A percentile compares a stretch with the other conserved stretches of the same genome.
phyloP scores from a whole-genome alignment of 2,329 filamentous ascomycete species.

The Thermoascus crustaceus region DNA sequence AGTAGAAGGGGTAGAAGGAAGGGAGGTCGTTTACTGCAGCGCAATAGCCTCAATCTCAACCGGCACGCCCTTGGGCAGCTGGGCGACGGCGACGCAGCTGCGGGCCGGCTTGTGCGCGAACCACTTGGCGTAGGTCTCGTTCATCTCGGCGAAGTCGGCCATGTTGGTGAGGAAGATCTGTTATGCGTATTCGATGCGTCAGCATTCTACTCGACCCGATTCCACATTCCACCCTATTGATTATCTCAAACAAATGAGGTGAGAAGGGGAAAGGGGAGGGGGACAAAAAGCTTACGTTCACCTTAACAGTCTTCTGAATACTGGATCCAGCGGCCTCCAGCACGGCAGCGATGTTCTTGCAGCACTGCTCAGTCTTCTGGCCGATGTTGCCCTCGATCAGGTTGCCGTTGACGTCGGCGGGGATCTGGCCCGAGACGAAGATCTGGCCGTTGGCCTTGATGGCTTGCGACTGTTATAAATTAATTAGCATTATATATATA shows the following conservation, averaged over 20 bases:
- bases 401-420: slow-evolving; percentile 54
- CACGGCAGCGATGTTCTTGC: slow-evolving; percentile 75
- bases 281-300: slow-evolving; percentile 44
- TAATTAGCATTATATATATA: slow-evolving; percentile 5
- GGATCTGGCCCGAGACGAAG: slow-evolving; percentile 70
- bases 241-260: not conserved
- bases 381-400: slow-evolving; percentile 57
- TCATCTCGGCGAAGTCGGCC: slow-evolving; percentile 77
- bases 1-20: too few species aligned
- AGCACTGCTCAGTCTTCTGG: slow-evolving; percentile 62
- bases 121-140: slow-evolving; percentile 62
- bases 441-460: slow-evolving; percentile 61
- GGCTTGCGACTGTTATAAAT: slow-evolving; percentile 42
- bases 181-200: not conserved
- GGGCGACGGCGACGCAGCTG: slow-evolving; percentile 55
- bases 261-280: slow-evolving; percentile 2
- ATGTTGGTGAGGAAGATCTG: slow-evolving; percentile 84
- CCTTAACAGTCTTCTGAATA: slow-evolving; percentile 78
- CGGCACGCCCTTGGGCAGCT: slow-evolving; percentile 55
- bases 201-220: too few species aligned
- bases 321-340: slow-evolving; percentile 72
- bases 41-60: slow-evolving; percentile 61
- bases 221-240: not conserved
- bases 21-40: slow-evolving; percentile 39
- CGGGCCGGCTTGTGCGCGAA: slow-evolving; percentile 58